These are phyloP conservation scores for Podila epicladia DNA, from an alignment of 192 early-diverging fungal genomes.

Conservation along the genomic window DNA sequence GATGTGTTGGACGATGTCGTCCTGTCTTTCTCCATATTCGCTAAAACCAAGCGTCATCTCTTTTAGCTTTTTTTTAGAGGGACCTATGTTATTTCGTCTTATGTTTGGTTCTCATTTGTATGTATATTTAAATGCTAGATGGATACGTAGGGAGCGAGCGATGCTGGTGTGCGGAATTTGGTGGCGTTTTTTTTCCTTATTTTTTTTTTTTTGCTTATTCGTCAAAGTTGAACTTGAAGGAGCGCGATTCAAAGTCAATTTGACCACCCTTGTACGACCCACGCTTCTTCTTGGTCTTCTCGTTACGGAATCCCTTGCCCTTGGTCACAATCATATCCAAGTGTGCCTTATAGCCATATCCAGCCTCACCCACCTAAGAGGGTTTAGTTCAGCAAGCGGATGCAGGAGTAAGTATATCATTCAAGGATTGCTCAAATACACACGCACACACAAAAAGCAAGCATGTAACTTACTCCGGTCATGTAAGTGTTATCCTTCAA, in stretches of 20 bases:
- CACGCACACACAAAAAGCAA: not conserved
- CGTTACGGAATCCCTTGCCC: constrained; percentile 92
- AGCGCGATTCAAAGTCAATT: constrained; percentile 86
- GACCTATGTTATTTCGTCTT: no score
- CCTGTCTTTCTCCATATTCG: no score
- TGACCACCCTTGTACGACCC: constrained; percentile 93
- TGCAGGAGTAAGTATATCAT: not conserved
- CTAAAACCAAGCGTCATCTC: no score
- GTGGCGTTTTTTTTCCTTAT: not conserved
- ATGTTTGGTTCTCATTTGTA: no score
- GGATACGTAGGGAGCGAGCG: not conserved
- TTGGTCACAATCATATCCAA: constrained; percentile 89
- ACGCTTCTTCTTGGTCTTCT: constrained; percentile 98
- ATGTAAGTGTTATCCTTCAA: constrained; percentile 88
- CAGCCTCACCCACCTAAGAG: constrained; percentile 66
- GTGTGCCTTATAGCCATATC: constrained; percentile 95
- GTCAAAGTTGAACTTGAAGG: constrained; percentile 84
- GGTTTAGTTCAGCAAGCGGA: not conserved
- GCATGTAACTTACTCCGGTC: constrained; percentile 52
- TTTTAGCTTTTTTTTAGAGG: no score
- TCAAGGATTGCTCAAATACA: not conserved
- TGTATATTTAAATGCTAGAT: not conserved
- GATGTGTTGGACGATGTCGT: no score
- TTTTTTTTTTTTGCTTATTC: not conserved
- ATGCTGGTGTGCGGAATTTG: not conserved